Base-by-base conservation (phyloP, 192 early-diverging fungal genomes). In the Podochytrium sp. region DNA sequence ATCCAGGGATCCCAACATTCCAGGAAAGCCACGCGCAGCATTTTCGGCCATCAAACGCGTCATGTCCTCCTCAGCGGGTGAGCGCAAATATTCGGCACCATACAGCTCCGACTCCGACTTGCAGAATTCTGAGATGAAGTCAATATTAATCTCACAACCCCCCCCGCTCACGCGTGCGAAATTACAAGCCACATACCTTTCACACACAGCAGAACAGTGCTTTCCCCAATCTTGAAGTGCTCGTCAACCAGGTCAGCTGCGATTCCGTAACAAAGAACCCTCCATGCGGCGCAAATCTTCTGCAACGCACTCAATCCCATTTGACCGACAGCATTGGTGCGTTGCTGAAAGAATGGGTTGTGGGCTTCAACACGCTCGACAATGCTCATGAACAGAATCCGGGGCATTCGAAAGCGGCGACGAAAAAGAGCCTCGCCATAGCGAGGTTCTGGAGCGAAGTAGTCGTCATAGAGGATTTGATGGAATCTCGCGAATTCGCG, bases 131-230 rank as follows among this genome's bases (percentile, higher is more conserved):
- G 43, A 20, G 7, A 12, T 47, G 7, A 47, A 12, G 43, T 47
- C 43, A 47, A 47, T 47, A 20, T 7, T 12, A 47, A 7, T 12
- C 7, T 20, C 43, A 47, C 7, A 12, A 47, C 43, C 7, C 7
- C 7, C 43, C 20, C 20, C 43, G 20, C 43, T 47, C 43, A 47
- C n/a, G n/a, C n/a, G n/a, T n/a, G n/a, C n/a, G n/a, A n/a, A n/a
- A n/a, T n/a, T n/a, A n/a, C 47, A 49, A 49, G 14, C 12, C 47
- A 49, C 12, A 49, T 16, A 12, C 56, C 25, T 57, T 57, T 57
- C 65, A 84, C 18, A 77, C 79, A 65, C 47, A 82, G 41, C 35
- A 79, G 12, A 63, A 72, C 23, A 51, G 79, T 67, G 62, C 80
- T 14, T 76, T 81, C 20, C 56, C 67, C 43, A 53, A 75, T 49